These are phyloP conservation scores for Xylaria hypoxylon DNA, from an alignment of 2,329 filamentous ascomycete species.

Conservation along the genomic window DNA sequence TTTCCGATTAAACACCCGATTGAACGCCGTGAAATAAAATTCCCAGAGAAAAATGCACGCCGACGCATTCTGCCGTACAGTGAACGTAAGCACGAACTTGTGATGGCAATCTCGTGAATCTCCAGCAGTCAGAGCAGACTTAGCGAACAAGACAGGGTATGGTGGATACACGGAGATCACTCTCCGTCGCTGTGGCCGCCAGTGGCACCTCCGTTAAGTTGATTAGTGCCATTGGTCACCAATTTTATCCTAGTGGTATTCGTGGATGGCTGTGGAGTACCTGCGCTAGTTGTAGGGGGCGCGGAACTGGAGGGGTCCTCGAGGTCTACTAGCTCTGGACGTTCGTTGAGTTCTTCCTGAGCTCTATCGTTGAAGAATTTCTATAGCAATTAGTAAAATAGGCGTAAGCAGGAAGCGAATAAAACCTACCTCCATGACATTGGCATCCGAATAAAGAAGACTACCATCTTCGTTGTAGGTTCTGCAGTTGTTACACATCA, in stretches of 20 bases:
- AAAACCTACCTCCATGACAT: conserved; percentile 84
- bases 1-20: conserved; percentile 32
- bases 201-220: conserved; percentile 42
- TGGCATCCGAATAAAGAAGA: conserved; percentile 90
- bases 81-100: conserved; percentile 28
- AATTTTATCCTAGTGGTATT: conserved; percentile 77
- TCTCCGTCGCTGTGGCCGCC: conserved; percentile 49
- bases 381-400: conserved; percentile 57
- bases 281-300: conserved; percentile 67
- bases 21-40: conserved; percentile 37
- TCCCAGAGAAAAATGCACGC: conserved; percentile 22
- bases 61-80: conserved; percentile 35
- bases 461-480: conserved; percentile 98
- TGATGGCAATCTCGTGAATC: not conserved
- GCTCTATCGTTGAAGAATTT: conserved; percentile 67
- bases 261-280: conserved; percentile 72
- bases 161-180: conserved; percentile 25
- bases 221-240: conserved; percentile 50
- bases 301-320: conserved; percentile 61
- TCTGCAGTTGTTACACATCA: conserved; percentile 90
- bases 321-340: conserved; percentile 67
- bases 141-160: not conserved
- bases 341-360: conserved; percentile 64
- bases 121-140: conserved; percentile 6
- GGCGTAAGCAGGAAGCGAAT: not conserved